Evolutionary conservation across 306 rosid genomes (phyloP), one percentile per base, ranked within the genome.

Genomic region (Parietaria judaica): DNA sequence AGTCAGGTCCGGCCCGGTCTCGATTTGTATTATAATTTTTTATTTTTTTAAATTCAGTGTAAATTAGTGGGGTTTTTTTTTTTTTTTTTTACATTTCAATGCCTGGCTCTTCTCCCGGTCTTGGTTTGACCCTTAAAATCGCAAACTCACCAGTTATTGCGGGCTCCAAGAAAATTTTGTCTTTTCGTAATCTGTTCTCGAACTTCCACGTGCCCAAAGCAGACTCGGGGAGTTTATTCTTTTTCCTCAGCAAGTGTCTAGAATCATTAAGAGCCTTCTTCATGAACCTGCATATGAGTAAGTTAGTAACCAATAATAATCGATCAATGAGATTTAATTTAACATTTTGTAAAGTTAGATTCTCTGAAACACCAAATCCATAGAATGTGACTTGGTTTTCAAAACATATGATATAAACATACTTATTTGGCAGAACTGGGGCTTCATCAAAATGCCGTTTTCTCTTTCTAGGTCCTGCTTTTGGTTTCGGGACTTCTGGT

Each of bases 391-490:
- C 31, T 23, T 23, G 31, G 31, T 23, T 23, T 23, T 23, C 31
- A 23, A 23, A 23, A 23, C 31, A 23, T 23, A 23, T 23, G 31
- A 23, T 23, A 23, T 23, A 23, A 23, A 43, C 77, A 64, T 82
- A 92, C 99, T 66, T 78, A 51, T 92, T 92, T 35, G 80, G 64
- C 73, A 92, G 67, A 58, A 88, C 96, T 31, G 86, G 83, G 31
- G 88, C 64, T 51, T 80, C 70, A 72, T 92, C 99, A 35, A 71
- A 84, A 36, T 65, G 73, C 60, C 76, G 95, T 70, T 80, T 88
- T 72, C 90, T 83, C 80, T 80, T 92, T 76, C 86, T 82, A 57
- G 70, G 71, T 75, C 85, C 79, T 65, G 58, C 64, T 69, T 64
- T 83, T 59, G 76, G 95, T 70, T 79, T 83, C 63, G 78, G 80